These are phyloP conservation scores for Caryopteris hybrid DNA, from an alignment of 305 asterid species.

Conservation along the genomic window DNA sequence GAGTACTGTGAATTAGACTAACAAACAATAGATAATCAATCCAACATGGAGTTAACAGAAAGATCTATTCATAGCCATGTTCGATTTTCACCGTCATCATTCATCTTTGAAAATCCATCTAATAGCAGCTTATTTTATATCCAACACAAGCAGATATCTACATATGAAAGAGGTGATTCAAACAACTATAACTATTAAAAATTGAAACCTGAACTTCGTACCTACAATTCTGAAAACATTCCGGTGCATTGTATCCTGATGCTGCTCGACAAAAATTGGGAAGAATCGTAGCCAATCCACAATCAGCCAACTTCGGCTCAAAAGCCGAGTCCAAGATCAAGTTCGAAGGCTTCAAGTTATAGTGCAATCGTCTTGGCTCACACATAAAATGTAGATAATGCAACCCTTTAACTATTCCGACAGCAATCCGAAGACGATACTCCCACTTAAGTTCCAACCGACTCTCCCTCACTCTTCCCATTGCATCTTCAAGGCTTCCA, in stretches of 20 bases:
- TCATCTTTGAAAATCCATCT: neutral
- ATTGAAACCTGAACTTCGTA: constrained; percentile 18
- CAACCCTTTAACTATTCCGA: constrained; percentile 74
- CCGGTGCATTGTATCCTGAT: constrained; percentile 69
- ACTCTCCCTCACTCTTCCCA: constrained; percentile 59
- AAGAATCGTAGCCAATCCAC: constrained; percentile 63
- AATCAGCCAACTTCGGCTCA: constrained; percentile 79
- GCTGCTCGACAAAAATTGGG: constrained; percentile 46
- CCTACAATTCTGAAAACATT: constrained; percentile 71
- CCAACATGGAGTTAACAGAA: neutral
- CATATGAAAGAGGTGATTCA: too few species aligned
- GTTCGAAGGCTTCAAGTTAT: constrained; percentile 81
- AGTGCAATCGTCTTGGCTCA: constrained; percentile 62
- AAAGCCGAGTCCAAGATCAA: constrained; percentile 67
- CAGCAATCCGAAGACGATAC: constrained; percentile 62
- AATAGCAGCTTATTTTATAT: too few species aligned
- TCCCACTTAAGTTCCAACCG: constrained; percentile 78
- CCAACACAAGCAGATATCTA: too few species aligned
- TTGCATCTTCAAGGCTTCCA: constrained; percentile 81
- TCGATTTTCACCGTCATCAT: neutral
- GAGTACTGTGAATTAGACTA: neutral
- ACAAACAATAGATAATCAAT: neutral
- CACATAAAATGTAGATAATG: constrained; percentile 79
- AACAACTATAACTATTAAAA: too few species aligned
- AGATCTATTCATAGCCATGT: neutral